Evolutionary conservation across 202 grass and related monocot species (phyloP), one percentile per base, ranked within the genome.

Genomic region (Carex sylvatica): DNA sequence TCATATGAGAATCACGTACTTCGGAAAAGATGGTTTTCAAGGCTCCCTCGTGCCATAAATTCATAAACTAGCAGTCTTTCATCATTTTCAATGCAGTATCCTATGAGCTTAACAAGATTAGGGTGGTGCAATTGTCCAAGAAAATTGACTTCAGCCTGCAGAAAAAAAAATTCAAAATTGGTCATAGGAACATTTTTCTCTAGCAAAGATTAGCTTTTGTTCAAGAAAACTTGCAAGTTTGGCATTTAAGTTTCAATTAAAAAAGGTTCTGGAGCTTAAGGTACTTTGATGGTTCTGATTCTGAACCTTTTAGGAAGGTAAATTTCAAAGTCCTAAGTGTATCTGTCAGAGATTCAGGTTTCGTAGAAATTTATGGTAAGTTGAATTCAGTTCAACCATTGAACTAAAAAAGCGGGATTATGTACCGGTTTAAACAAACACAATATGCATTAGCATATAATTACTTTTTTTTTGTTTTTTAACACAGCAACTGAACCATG

Each of bases 1-100:
- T 15, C 13, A 13, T 52, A 74, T 22, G 19, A 79, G 19, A 58
- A 86, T 84, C 85, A 63, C 90, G 70, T 88, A 95, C 93, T 92
- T 92, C 93, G 87, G 85, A 95, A 95, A 82, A 95, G 79, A 86
- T 95, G 93, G 65, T 95, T 95, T 95, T 95, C 93, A 87, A 95
- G 90, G 81, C 93, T 95, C 71, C 93, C 93, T 14, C 90, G 75
- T 63, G 90, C 86, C 93, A 92, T 92, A 87, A 95, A 95, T 80
- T 95, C 93, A 84, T 95, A 95, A 12, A 95, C 93, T 76, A 95
- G 90, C 63, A 95, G 72, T 68, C 93, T 91, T 80, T 95, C 88
- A 35, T 95, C 93, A 91, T 95, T 87, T 86, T 95, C 88, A 51
- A 92, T 95, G 79, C 93, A 95, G 65, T 95, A 95, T 84, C 90